Evolutionary conservation across 495 filamentous ascomycete genomes (phyloP).

Genomic region (Aspergillus ellipticus): DNA sequence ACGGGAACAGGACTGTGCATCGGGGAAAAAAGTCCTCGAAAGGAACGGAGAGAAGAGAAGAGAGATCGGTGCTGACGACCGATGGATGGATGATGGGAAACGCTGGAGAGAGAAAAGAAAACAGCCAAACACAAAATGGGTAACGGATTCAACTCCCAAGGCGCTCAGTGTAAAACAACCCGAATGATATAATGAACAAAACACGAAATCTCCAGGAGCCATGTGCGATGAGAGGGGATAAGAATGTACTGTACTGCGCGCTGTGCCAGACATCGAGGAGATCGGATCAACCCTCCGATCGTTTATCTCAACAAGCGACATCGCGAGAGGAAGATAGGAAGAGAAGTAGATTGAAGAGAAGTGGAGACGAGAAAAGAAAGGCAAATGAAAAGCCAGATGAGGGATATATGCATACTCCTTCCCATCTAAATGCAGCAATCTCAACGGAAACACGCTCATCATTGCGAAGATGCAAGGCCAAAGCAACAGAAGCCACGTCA

Average conservation of each 20-base stretch:
- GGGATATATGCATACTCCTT: conserved; percentile 34
- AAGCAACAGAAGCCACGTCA: conserved; percentile 21
- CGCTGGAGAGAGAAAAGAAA: conserved; percentile 11
- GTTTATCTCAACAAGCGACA: conserved; percentile 9
- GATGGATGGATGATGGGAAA: background rate
- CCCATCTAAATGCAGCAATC: conserved; percentile 44
- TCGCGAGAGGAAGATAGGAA: conserved; percentile 7
- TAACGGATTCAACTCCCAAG: background rate
- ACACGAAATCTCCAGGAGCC: conserved; percentile 9
- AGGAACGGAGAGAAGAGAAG: background rate
- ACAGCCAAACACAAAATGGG: conserved; percentile 2
- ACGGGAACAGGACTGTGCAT: conserved; percentile 5
- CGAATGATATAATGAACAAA: conserved; percentile 7
- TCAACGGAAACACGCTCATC: conserved; percentile 31
- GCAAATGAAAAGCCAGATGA: conserved; percentile 16
- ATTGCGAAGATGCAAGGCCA: conserved; percentile 38
- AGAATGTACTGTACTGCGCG: background rate
- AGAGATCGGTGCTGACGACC: background rate
- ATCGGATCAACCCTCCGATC: conserved; percentile 2
- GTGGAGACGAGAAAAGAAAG: conserved; percentile 11
- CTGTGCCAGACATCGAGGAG: background rate
- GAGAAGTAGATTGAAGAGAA: conserved; percentile 9
- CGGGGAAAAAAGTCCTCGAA: background rate
- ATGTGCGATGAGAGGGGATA: background rate
- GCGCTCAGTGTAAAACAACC: conserved; percentile 11